Conservation (phyloP, 108 stramenopile genomes). For the Cyclotella atomus region DNA sequence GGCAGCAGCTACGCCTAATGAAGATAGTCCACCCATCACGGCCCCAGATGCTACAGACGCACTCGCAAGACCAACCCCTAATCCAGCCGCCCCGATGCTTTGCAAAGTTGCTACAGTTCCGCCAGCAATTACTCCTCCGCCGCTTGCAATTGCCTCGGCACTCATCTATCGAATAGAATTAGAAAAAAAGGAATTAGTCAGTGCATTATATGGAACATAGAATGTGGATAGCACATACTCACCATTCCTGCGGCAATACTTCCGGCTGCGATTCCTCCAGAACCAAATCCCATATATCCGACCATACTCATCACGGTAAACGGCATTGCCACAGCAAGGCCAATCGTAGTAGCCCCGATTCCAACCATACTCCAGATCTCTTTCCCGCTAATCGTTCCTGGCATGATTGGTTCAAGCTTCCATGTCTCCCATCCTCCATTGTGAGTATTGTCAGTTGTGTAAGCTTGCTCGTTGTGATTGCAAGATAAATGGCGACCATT, state of each 20-base stretch:
- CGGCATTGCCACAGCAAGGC: slow-evolving; percentile 22
- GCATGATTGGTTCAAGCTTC: slow-evolving; percentile 30
- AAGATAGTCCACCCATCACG: not conserved
- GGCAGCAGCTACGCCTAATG: not conserved
- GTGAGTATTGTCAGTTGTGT: not conserved
- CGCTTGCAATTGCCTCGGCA: slow-evolving; percentile 13
- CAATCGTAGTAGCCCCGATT: not conserved
- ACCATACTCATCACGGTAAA: slow-evolving; percentile 27
- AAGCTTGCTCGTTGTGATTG: slow-evolving; percentile 6
- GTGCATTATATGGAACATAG: not conserved
- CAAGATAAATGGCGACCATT: not conserved
- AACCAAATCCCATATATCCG: slow-evolving; percentile 18
- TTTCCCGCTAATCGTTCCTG: slow-evolving; percentile 13
- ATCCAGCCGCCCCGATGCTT: slow-evolving; percentile 18
- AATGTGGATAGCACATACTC: not conserved
- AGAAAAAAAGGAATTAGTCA: not conserved
- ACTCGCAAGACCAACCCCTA: slow-evolving; percentile 5
- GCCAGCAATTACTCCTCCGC: slow-evolving; percentile 19
- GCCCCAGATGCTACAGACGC: slow-evolving; percentile 10
- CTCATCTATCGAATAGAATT: slow-evolving; percentile 16
- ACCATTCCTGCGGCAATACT: slow-evolving; percentile 18
- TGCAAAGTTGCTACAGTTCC: slow-evolving; percentile 30
- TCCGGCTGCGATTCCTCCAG: slow-evolving; percentile 15
- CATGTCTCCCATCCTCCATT: slow-evolving; percentile 11
- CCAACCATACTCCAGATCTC: slow-evolving; percentile 11